Conservation (phyloP, 495 filamentous ascomycete genomes). For the Darksidea phi region DNA sequence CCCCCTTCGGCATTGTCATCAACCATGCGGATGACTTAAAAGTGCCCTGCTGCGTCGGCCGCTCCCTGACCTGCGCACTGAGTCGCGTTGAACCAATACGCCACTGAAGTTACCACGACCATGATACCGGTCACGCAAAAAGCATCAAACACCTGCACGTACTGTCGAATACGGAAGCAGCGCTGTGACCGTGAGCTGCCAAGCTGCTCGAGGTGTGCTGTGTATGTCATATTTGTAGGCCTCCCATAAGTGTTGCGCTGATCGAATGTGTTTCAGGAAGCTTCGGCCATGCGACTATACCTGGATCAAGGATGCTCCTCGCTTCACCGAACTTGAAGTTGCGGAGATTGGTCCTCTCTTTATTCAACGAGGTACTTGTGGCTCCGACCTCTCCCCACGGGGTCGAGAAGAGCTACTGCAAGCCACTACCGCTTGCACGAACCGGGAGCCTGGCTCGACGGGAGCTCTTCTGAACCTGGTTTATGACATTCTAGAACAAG, state of each 20-base stretch:
- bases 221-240: background rate
- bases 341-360: background rate
- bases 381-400: background rate
- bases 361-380: background rate
- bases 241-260: background rate
- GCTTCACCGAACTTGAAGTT: background rate
- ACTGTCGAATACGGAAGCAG: conserved; percentile 1
- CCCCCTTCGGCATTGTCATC: background rate
- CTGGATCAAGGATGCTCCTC: background rate
- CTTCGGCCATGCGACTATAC: conserved; percentile 1
- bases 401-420: background rate
- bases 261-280: background rate
- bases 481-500: background rate
- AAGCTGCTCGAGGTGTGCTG: background rate
- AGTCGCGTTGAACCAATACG: background rate
- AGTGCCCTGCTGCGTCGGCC: background rate
- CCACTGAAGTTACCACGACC: background rate
- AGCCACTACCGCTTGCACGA: background rate
- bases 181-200: background rate
- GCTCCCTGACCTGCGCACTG: background rate
- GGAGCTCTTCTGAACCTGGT: background rate
- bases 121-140: background rate
- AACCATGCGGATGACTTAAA: background rate
- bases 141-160: background rate
- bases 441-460: background rate